phyloP scores from a whole-genome alignment of 441 rosid species.

The Erodium moschatum region DNA sequence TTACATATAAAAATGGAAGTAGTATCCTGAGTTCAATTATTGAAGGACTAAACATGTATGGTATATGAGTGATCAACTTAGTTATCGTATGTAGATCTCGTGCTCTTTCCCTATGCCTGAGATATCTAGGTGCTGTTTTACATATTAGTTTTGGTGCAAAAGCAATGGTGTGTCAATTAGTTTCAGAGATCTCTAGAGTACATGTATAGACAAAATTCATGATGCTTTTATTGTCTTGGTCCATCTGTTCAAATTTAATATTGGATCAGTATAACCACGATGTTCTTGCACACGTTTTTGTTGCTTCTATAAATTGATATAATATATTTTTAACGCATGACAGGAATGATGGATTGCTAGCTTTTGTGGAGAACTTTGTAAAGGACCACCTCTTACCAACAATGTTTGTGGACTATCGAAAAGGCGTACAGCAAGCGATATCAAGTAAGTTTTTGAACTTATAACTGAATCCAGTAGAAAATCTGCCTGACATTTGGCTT shows the following conservation, averaged over 20 bases:
- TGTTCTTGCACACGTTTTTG: neutral
- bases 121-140: neutral
- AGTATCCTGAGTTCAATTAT: neutral
- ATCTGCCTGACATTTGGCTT: neutral
- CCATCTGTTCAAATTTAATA: conserved; percentile 13
- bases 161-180: neutral
- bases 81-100: neutral
- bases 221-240: conserved; percentile 7
- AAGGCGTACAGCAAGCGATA: conserved; percentile 97
- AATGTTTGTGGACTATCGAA: conserved; percentile 94
- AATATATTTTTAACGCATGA: conserved; percentile 18
- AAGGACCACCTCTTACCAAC: conserved; percentile 96
- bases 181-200: neutral
- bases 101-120: conserved; percentile 1
- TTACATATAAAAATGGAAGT: neutral
- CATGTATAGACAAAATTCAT: neutral
- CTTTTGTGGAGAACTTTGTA: conserved; percentile 90
- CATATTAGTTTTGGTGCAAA: neutral
- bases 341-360: conserved; percentile 93
- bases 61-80: neutral
- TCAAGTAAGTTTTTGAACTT: conserved; percentile 60
- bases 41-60: neutral
- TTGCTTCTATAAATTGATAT: conserved; percentile 9
- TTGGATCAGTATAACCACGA: neutral
- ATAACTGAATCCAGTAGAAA: conserved; percentile 7